Base-by-base conservation (phyloP, 805 yeast genomes). In the Yarrowia osloensis region DNA sequence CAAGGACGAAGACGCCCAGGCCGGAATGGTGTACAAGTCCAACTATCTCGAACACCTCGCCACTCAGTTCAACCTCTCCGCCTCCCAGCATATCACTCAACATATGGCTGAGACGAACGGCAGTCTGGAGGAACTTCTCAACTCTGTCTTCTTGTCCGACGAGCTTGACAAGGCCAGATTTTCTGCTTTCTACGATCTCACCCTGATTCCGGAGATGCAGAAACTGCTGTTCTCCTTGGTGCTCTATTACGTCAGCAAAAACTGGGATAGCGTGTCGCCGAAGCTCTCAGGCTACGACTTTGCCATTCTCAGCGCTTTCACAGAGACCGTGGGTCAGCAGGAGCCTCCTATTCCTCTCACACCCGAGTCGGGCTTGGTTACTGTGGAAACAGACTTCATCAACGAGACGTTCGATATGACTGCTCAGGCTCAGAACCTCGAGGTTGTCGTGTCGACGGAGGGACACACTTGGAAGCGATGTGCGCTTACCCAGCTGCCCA, bases 401-500 rank as follows among this genome's bases (percentile, higher is more conserved):
- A 29, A 17, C 22, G 66, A 61, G 33, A 17, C 52, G 11, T 61
- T 61, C 26, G 42, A 61, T 15, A 44, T 61, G 52, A 19, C 4
- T 21, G 21, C 39, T 21, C 54, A 44, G 12, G 54, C 39, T 3
- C 66, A 61, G 33, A 31, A 44, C 17, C 33, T 61, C 33, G 54
- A 61, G 54, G 66, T 44, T 5, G 33, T 61, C 8, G 44, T 33
- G 1, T 61, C 66, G 7, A 29, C 44, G 2, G 54, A 61, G 12
- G 66, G 66, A 11, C 66, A 61, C 42, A 44, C 66, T 0, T 61
- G 66, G 66, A 42, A 35, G 17, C 29, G 66, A 35, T 61, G 66
- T 46, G 66, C 54, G 15, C 39, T 61, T 4, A 61, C 66, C 2
- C 66, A 44, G 40, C 54, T 61, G 2, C 66, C 66, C 6, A 61